Conservation (phyloP, 305 asterid genomes). For the Solanum aculeatissimum region DNA sequence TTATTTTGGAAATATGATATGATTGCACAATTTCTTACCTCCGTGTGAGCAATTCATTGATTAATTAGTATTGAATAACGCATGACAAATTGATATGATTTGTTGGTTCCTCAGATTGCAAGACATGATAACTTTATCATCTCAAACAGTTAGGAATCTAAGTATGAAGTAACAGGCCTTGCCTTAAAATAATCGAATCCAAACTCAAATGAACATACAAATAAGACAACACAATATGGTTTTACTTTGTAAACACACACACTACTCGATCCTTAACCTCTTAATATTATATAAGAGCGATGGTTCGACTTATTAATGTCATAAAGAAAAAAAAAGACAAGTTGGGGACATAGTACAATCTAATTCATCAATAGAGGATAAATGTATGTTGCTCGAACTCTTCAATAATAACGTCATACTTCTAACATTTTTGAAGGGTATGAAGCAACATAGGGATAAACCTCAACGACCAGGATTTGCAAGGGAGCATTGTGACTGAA, state of each 20-base stretch:
- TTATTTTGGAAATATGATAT: too few species aligned
- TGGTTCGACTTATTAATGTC: neutral
- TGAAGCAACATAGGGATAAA: neutral
- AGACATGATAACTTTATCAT: neutral
- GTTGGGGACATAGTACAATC: neutral
- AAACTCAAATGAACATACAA: neutral
- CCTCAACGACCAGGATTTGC: neutral
- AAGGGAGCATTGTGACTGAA: slow-evolving; percentile 1
- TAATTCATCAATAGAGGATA: neutral
- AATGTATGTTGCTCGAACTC: neutral
- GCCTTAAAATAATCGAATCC: neutral
- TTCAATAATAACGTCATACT: neutral
- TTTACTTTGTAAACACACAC: neutral
- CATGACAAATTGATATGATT: neutral
- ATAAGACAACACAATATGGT: neutral
- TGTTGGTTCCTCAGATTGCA: neutral
- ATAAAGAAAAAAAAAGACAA: neutral
- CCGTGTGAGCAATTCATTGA: neutral
- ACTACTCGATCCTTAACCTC: neutral
- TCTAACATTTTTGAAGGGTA: neutral
- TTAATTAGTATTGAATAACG: neutral
- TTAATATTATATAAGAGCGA: neutral
- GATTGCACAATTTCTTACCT: neutral
- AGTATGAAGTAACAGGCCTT: neutral
- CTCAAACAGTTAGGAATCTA: neutral